Percentiles rank a stretch among this genome's conserved stretches.
phyloP scores from a whole-genome alignment of 2,329 filamentous ascomycete species.

The Neobulgaria alba region DNA sequence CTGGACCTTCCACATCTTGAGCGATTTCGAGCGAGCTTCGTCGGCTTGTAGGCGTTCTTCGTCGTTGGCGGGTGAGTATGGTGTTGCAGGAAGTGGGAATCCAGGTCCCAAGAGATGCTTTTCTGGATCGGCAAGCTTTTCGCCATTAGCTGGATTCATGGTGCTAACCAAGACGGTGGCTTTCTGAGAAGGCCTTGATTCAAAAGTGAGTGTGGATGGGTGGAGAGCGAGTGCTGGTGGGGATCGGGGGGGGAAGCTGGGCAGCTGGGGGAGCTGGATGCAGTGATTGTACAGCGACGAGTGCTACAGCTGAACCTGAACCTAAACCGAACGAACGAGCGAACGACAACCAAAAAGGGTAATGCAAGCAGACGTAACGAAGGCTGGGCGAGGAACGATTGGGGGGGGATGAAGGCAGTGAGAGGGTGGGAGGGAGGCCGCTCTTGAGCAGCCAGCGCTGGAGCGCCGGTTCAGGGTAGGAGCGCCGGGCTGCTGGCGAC shows the following conservation, averaged over 20 bases:
- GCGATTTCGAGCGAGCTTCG: conserved; percentile 1
- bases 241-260: background rate
- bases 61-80: conserved; percentile 1
- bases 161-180: background rate
- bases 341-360: background rate
- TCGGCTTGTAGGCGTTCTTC: conserved; percentile 5
- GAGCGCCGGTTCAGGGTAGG: background rate
- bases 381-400: too few relatives aligned
- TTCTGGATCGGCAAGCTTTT: conserved; percentile 12
- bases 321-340: too few relatives aligned
- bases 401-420: too few relatives aligned
- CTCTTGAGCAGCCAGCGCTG: background rate
- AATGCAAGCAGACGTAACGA: background rate
- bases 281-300: too few relatives aligned
- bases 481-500: background rate
- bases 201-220: background rate
- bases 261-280: background rate
- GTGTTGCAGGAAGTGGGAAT: conserved; percentile 1
- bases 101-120: conserved; percentile 3
- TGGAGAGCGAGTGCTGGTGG: conserved; percentile 1
- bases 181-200: conserved; percentile 1
- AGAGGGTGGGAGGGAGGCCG: background rate
- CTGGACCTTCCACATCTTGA: conserved; percentile 33
- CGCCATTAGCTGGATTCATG: conserved; percentile 16
- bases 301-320: too few relatives aligned